These are phyloP conservation scores for Arctium minus DNA, from an alignment of 129 eudicot species.

Conservation along the genomic window DNA sequence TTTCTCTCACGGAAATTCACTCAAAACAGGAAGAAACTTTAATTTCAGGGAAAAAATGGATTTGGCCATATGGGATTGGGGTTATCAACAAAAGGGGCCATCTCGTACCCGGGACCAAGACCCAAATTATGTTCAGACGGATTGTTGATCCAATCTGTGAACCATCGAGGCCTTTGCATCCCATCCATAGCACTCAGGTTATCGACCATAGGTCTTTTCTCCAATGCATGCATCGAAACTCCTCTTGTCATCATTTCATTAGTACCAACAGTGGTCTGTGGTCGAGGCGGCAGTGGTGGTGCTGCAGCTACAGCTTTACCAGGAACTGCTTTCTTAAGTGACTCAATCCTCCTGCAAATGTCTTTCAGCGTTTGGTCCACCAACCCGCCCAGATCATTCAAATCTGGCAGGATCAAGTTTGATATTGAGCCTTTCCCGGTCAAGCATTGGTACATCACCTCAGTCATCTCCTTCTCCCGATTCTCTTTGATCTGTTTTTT, in stretches of 20 bases:
- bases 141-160: too few relatives aligned
- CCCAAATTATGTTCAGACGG: too few relatives aligned
- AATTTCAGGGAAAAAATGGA: slow-evolving; percentile 23
- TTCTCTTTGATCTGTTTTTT: slow-evolving; percentile 31
- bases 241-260: slow-evolving; percentile 23
- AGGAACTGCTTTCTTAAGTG: slow-evolving; percentile 20
- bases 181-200: too few relatives aligned
- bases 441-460: too few relatives aligned
- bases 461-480: too few relatives aligned
- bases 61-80: slow-evolving; percentile 10
- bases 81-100: too few relatives aligned
- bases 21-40: background rate
- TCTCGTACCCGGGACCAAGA: too few relatives aligned
- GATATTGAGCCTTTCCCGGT: too few relatives aligned
- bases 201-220: too few relatives aligned
- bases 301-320: slow-evolving; percentile 2
- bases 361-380: slow-evolving; percentile 45
- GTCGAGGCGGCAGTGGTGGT: background rate
- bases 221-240: slow-evolving; percentile 2
- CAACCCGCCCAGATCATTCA: slow-evolving; percentile 2
- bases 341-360: slow-evolving; percentile 29
- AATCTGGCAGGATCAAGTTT: too few relatives aligned
- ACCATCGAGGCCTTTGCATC: too few relatives aligned
- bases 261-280: background rate
- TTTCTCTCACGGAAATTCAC: background rate